A percentile compares a stretch with the other conserved stretches of the same genome.
Conservation (phyloP, 306 rosid species). For the Neltuma alba region DNA sequence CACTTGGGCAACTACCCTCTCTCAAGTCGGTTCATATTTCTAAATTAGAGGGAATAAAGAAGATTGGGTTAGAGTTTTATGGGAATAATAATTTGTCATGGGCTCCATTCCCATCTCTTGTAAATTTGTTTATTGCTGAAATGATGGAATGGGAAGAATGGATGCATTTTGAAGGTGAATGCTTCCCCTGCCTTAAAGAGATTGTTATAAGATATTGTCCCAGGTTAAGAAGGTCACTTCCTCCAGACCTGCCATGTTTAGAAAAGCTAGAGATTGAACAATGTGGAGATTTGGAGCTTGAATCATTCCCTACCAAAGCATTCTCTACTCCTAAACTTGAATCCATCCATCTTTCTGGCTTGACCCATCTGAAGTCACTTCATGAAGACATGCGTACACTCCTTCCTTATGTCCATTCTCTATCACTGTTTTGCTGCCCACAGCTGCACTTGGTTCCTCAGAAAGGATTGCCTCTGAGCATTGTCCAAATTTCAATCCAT, state of each 20-base stretch:
- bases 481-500: not conserved
- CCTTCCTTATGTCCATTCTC: not conserved
- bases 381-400: not conserved
- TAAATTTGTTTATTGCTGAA: not conserved
- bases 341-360: not conserved
- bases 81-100: not conserved
- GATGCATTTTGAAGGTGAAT: not conserved
- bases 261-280: not conserved
- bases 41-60: not conserved
- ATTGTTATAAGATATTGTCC: not conserved
- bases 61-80: not conserved
- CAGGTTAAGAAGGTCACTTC: constrained; percentile 6
- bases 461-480: not conserved
- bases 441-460: constrained; percentile 4
- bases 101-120: not conserved
- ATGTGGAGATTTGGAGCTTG: constrained; percentile 2
- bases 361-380: not conserved
- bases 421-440: constrained; percentile 14
- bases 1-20: not conserved
- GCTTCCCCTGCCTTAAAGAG: constrained; percentile 17
- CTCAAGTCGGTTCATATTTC: not conserved
- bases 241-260: constrained; percentile 17
- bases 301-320: not conserved
- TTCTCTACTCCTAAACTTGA: constrained; percentile 20
- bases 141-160: constrained; percentile 18